These are phyloP conservation scores for Chaetoceros tenuissimus DNA, from an alignment of 108 stramenopile genomes.

Conservation along the genomic window DNA sequence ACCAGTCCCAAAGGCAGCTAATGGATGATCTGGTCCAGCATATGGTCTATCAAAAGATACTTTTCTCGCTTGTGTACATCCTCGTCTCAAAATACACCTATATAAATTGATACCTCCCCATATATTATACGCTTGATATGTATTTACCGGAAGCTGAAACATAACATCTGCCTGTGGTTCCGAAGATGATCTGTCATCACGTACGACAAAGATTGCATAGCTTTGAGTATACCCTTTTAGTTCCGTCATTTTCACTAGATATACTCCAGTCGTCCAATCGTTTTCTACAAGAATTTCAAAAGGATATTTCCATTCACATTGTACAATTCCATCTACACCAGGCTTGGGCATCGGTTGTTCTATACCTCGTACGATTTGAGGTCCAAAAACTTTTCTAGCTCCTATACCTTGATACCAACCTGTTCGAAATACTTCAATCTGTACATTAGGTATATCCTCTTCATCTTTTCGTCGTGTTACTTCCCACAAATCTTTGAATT, in stretches of 20 bases:
- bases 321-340: not conserved
- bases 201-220: constrained; percentile 11
- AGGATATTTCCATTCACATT: constrained; percentile 9
- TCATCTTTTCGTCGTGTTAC: not conserved
- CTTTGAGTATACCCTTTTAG: not conserved
- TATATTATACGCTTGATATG: constrained; percentile 14
- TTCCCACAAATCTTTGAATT: too few species aligned
- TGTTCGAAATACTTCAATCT: constrained; percentile 9
- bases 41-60: not conserved
- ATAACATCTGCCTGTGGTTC: constrained; percentile 4
- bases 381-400: constrained; percentile 1
- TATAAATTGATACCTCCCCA: constrained; percentile 9
- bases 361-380: constrained; percentile 3
- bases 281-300: not conserved
- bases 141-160: constrained; percentile 7
- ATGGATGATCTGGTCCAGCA: not conserved
- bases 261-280: constrained; percentile 9
- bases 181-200: constrained; percentile 2
- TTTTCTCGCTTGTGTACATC: not conserved
- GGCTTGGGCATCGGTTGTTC: constrained; percentile 1
- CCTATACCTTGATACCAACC: constrained; percentile 10
- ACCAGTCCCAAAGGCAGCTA: not conserved
- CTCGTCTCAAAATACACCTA: not conserved
- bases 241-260: constrained; percentile 6
- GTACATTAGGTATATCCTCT: not conserved